A percentile compares a stretch with the other conserved stretches of the same genome.
Evolutionary conservation across 1,284 basidiomycete genomes (phyloP).

Genomic region (Coniferiporia sulphurascens): DNA sequence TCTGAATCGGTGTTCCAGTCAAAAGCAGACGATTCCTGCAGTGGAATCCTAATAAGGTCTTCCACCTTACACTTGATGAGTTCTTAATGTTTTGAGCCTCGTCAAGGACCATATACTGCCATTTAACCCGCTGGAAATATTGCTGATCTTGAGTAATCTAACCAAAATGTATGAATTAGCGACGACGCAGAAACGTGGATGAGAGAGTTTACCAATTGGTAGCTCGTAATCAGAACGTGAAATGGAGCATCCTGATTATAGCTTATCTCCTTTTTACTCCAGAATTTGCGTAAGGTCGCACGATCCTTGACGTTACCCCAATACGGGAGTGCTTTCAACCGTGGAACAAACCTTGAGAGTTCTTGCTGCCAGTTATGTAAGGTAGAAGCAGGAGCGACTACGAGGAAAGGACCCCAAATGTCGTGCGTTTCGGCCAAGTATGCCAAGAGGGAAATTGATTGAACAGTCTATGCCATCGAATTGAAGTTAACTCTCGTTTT

Average conservation of each 20-base stretch:
- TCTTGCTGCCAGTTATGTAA: conserved; percentile 99
- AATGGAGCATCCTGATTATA: conserved; percentile 96
- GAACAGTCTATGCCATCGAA: conserved; percentile 72
- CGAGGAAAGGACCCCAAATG: conserved; percentile 99
- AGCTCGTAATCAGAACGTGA: conserved; percentile 96
- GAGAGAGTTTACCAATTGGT: conserved; percentile 68
- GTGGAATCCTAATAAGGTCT: conserved; percentile 92
- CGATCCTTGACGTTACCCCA: conserved; percentile 99
- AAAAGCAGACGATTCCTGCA: conserved; percentile 94
- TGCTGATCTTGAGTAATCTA: conserved; percentile 96
- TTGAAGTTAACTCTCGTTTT: conserved; percentile 2
- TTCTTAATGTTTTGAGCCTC: conserved; percentile 99
- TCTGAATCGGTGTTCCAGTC: conserved; percentile 98
- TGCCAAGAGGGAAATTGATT: conserved; percentile 95
- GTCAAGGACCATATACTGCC: conserved; percentile 99
- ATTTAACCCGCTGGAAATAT: conserved; percentile 96
- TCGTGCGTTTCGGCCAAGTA: conserved; percentile 97
- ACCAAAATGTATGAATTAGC: conserved; percentile 1
- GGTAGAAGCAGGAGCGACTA: conserved; percentile 96
- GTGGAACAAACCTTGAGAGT: conserved; percentile 91
- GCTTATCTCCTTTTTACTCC: conserved; percentile 97
- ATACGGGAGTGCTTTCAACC: conserved; percentile 92
- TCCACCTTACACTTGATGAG: conserved; percentile 96
- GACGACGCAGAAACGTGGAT: conserved; percentile 24
- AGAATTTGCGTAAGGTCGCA: conserved; percentile 91